Evolutionary conservation across 2,329 filamentous ascomycete genomes (phyloP).

Genomic region (Anisogramma anomala): DNA sequence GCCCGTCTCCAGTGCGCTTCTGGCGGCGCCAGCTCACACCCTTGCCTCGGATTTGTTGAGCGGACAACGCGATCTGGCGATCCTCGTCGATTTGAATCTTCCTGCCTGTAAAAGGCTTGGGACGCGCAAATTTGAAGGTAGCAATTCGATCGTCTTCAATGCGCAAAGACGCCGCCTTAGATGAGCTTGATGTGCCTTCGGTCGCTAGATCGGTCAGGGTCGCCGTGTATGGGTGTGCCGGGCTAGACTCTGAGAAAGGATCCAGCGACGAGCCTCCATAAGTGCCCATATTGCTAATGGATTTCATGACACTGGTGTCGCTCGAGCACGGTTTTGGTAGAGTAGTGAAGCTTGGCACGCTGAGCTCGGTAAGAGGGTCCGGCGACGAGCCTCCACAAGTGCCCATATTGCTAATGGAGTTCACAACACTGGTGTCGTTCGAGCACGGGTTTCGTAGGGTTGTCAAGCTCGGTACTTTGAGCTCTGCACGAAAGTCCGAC

Average conservation of each 20-base stretch:
- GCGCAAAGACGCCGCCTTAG: neutral
- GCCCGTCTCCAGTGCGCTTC: slow-evolving; percentile 15
- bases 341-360: neutral
- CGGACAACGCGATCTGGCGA: slow-evolving; percentile 9
- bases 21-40: slow-evolving; percentile 2
- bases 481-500: neutral
- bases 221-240: neutral
- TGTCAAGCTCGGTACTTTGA: neutral
- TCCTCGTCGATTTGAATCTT: slow-evolving; percentile 6
- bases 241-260: neutral
- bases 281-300: slow-evolving; percentile 12
- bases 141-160: neutral
- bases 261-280: neutral
- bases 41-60: slow-evolving; percentile 5
- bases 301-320: neutral
- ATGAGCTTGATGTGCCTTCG: neutral
- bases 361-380: neutral
- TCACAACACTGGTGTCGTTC: neutral
- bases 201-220: slow-evolving; percentile 7
- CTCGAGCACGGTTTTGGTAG: neutral
- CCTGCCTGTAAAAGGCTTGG: slow-evolving; percentile 21
- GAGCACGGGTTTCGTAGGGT: neutral
- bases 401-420: slow-evolving; percentile 11
- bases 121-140: slow-evolving; percentile 19
- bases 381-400: neutral